These are phyloP conservation scores for Pseudoneurospora amorphoporcata DNA, from an alignment of 495 filamentous ascomycete species.

Conservation along the genomic window DNA sequence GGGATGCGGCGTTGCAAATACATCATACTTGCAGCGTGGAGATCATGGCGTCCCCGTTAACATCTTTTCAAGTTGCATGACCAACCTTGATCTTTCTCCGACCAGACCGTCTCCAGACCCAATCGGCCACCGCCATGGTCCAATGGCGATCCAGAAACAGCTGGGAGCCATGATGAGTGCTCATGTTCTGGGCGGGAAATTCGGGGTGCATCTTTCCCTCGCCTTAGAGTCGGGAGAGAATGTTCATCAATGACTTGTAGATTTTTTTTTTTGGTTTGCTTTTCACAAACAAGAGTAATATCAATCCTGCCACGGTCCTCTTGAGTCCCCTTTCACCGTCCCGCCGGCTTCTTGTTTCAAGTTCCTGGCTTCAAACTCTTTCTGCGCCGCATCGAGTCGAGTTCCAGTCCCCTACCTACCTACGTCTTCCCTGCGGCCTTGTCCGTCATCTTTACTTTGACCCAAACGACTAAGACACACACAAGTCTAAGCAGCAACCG, in stretches of 20 bases:
- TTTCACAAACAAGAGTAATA: background rate
- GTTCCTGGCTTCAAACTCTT: background rate
- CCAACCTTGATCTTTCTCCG: background rate
- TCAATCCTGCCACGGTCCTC: background rate
- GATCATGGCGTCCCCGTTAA: constrained; percentile 7
- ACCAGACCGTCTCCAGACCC: background rate
- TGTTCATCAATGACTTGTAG: background rate
- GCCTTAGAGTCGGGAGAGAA: background rate
- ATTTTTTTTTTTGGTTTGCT: background rate
- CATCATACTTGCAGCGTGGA: constrained; percentile 11
- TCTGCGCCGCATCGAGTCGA: background rate
- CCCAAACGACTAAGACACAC: background rate
- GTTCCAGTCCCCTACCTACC: background rate
- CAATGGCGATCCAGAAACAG: background rate
- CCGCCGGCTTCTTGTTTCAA: background rate
- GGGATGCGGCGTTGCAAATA: constrained; percentile 14
- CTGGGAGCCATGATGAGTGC: background rate
- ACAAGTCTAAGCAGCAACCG: background rate
- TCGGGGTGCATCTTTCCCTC: background rate
- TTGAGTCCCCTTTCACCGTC: background rate
- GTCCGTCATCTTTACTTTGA: background rate
- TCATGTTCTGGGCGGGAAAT: background rate
- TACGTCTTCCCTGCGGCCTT: background rate
- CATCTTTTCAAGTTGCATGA: background rate
- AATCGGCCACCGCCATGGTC: background rate